A percentile compares a stretch with the other conserved stretches of the same genome.
Evolutionary conservation across 176 grass and related monocot species (phyloP).

Genomic region (Elaeis guineensis): DNA sequence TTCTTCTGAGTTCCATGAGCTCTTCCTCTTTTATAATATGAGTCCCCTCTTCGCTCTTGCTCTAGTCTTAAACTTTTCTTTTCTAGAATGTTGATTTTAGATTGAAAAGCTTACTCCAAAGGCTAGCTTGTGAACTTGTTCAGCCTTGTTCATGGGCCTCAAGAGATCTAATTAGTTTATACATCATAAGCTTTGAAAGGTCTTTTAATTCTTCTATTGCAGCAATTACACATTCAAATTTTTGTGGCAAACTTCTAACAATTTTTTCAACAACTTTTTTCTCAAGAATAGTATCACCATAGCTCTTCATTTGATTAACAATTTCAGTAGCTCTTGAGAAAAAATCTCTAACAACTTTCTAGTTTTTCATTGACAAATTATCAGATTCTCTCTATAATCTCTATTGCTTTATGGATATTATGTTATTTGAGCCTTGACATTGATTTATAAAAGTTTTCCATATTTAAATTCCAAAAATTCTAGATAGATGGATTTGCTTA

Average conservation of each 20-base stretch:
- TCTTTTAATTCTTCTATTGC: conserved; percentile 4
- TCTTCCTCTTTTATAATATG: too few relatives aligned
- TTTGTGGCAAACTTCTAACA: not conserved
- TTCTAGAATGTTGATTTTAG: too few relatives aligned
- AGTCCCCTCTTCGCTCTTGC: too few relatives aligned
- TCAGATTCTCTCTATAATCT: not conserved
- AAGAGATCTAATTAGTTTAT: too few relatives aligned
- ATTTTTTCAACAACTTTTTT: not conserved
- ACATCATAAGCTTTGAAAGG: too few relatives aligned
- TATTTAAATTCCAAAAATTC: not conserved
- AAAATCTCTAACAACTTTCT: not conserved
- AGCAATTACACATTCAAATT: not conserved
- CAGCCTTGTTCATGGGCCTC: too few relatives aligned
- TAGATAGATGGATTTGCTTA: not conserved
- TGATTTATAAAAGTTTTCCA: not conserved
- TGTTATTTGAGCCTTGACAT: not conserved
- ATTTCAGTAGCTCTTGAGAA: not conserved
- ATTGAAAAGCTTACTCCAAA: too few relatives aligned
- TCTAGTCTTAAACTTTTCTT: too few relatives aligned
- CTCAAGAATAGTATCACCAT: not conserved
- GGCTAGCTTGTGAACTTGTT: too few relatives aligned
- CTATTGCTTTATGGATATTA: not conserved
- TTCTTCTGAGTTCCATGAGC: not conserved
- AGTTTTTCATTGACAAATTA: not conserved
- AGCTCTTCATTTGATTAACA: not conserved